Conservation (phyloP, 345 rosid species). For the Eucalyptus cloeziana region DNA sequence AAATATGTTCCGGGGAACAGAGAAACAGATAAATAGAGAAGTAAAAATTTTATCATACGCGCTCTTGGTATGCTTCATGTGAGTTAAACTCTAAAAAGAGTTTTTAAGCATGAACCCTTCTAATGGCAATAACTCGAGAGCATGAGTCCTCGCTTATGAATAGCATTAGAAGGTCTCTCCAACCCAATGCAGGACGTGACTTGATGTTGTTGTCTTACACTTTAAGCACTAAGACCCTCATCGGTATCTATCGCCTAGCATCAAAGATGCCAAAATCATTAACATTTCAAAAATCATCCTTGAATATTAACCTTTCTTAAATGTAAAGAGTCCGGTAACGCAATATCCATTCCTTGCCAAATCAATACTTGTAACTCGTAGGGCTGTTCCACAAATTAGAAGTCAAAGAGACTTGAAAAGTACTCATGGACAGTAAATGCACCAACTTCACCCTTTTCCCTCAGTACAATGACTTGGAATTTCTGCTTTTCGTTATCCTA, state of each 20-base stretch:
- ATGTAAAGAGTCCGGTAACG: neutral
- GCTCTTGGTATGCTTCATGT: neutral
- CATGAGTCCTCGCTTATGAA: neutral
- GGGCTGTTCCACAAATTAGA: neutral
- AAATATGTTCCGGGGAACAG: too few species aligned
- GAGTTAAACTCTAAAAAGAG: neutral
- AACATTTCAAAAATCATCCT: neutral
- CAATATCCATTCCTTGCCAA: neutral
- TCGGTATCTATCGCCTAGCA: neutral
- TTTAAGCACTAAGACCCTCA: neutral
- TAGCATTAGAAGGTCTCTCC: neutral
- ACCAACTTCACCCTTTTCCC: neutral
- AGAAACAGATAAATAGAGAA: too few species aligned
- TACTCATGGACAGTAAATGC: accelerated
- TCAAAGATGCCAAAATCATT: neutral
- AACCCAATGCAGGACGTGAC: neutral
- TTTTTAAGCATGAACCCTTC: neutral
- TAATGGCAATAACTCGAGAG: neutral
- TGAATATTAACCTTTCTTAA: neutral
- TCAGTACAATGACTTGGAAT: neutral
- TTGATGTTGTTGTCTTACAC: neutral
- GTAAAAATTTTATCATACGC: too few species aligned
- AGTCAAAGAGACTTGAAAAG: neutral
- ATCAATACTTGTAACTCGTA: neutral
- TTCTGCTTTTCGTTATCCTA: neutral